phyloP scores from a whole-genome alignment of 495 filamentous ascomycete genomes.

The Amphirosellinia nigrospora region DNA sequence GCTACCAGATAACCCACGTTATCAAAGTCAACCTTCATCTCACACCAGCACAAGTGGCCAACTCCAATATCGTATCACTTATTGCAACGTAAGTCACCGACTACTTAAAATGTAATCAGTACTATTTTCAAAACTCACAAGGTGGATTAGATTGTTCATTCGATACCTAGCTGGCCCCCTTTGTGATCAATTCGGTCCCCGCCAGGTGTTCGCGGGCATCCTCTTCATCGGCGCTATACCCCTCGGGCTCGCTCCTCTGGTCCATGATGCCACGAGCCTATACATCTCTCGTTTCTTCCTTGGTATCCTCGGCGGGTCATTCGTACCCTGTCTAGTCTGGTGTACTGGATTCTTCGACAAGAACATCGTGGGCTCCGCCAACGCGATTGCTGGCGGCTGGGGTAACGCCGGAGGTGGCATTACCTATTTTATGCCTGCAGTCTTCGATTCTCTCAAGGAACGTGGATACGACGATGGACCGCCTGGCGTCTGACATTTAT shows the following conservation, averaged over 20 bases:
- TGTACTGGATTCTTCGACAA: constrained; percentile 96
- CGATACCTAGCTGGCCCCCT: constrained; percentile 82
- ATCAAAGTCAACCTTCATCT: constrained; percentile 81
- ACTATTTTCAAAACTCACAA: constrained; percentile 21
- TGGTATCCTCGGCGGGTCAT: constrained; percentile 87
- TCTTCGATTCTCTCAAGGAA: constrained; percentile 79
- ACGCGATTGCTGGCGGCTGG: constrained; percentile 82
- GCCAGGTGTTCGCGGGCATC: constrained; percentile 76
- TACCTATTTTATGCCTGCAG: constrained; percentile 90
- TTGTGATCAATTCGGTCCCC: constrained; percentile 85
- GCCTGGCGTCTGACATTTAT: constrained; percentile 88
- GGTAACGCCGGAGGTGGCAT: constrained; percentile 94
- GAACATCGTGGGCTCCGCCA: constrained; percentile 90
- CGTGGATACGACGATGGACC: constrained; percentile 62
- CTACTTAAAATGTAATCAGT: not conserved
- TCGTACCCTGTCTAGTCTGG: constrained; percentile 97
- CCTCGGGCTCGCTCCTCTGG: constrained; percentile 80
- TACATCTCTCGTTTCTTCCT: constrained; percentile 88
- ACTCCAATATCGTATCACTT: constrained; percentile 91
- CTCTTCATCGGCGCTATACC: constrained; percentile 81
- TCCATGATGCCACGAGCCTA: constrained; percentile 71
- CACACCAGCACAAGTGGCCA: constrained; percentile 73
- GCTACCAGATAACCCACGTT: constrained; percentile 68
- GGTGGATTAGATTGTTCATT: constrained; percentile 66
- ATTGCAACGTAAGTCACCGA: constrained; percentile 72